Conservation (phyloP, 257 asterid species). For the Solanum habrochaites region DNA sequence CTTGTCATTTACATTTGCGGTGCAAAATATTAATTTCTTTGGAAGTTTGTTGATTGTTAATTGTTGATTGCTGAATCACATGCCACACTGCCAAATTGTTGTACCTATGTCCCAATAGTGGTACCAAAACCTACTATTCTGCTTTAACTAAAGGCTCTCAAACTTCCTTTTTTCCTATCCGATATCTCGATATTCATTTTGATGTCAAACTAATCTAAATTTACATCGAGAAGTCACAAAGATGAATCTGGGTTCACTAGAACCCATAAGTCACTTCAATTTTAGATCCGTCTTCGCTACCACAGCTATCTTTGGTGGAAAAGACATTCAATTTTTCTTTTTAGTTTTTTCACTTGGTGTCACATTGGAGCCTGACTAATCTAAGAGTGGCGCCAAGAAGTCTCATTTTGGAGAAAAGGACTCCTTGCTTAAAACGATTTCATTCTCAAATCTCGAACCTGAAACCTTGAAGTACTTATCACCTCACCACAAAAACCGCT, state of each 20-base stretch:
- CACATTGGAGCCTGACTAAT: not conserved
- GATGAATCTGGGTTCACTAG: not conserved
- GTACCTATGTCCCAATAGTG: slow-evolving; percentile 1
- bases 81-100: slow-evolving; percentile 16
- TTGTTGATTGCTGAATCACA: slow-evolving; percentile 4
- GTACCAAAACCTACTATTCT: not conserved
- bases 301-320: not conserved
- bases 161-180: not conserved
- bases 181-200: not conserved
- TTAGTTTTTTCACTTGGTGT: not conserved
- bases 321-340: not conserved
- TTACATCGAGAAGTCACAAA: not conserved
- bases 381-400: not conserved
- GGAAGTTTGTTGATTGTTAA: not conserved
- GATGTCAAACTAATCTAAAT: not conserved
- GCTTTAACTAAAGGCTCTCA: not conserved
- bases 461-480: not conserved
- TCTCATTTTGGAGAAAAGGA: not conserved
- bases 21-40: not conserved
- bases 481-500: not conserved
- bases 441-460: not conserved
- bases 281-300: not conserved
- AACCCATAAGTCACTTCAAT: not conserved
- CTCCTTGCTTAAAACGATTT: not conserved
- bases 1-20: not conserved